Evolutionary conservation across 305 asterid species (phyloP).

Genomic region (Fraxinus albicans): DNA sequence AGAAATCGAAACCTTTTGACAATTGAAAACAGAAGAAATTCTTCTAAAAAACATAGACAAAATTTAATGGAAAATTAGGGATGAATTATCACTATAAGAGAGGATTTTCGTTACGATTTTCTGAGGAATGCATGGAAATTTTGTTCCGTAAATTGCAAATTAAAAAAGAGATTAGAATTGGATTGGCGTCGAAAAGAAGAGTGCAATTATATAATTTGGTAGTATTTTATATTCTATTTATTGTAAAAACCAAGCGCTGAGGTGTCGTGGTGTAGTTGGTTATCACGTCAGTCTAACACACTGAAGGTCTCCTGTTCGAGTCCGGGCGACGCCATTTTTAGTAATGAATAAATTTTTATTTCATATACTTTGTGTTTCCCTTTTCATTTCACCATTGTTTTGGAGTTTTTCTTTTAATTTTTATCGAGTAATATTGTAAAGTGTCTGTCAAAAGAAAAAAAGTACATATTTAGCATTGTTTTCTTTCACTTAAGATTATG

Average conservation of each 20-base stretch:
- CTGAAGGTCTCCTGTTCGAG: slow-evolving; percentile 62
- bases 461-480: no score
- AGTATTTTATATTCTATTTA: no score
- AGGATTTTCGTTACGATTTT: not conserved
- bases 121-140: not conserved
- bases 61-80: not conserved
- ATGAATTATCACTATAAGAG: not conserved
- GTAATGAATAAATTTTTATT: no score
- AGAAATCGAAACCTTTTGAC: not conserved
- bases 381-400: no score
- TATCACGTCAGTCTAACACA: slow-evolving; percentile 65
- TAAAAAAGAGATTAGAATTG: not conserved
- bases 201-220: no score
- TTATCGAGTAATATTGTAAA: no score
- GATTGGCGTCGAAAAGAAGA: not conserved
- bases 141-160: not conserved
- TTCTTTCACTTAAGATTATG: no score
- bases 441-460: no score
- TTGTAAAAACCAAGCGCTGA: no score
- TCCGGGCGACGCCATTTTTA: slow-evolving; percentile 43
- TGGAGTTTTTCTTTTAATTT: no score
- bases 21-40: not conserved
- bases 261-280: slow-evolving; percentile 64
- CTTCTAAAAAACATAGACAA: not conserved
- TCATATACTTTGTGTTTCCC: no score